Base-by-base conservation (phyloP, 129 eudicot species). In the Lactuca sativa region DNA sequence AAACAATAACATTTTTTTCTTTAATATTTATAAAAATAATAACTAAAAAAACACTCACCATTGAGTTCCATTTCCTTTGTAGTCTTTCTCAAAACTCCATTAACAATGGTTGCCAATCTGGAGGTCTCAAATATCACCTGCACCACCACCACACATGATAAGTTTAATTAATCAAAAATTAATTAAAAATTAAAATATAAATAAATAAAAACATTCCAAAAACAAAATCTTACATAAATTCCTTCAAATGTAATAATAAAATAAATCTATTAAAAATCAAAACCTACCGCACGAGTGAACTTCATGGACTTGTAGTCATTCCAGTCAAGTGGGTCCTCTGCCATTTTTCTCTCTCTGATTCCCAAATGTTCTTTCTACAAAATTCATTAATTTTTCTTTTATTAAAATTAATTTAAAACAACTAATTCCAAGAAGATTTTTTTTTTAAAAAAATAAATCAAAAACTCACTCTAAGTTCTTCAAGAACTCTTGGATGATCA, bases 61-160 rank as follows among this genome's bases (percentile, higher is more conserved):
- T 95, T 90, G 31, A 95, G 82, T 82, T 90, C 96, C 97, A 95
- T 95, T 63, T 95, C 99, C 76, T 78, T 67, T 4, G 97, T 87
- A 17, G 99, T 95, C 79, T 90, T 95, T 83, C 99, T 95, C 74
- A 95, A 66, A 55, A 95, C 97, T 16, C 99, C 99, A 80, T 95
- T 95, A 21, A 95, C 99, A 77, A 90, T 90, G 43, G 97, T 95
- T 51, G 99, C 96, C 72, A 95, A 81, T 81, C 99, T 88, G 15
- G 99, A 90, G 66, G 97, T 87, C 88, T 95, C 99, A 86, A 83
- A 90, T 47, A 95, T 95, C 64, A 95, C 97, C 99, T 93, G 90
- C 80, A 77, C 68, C 69, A 77, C 38, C 41, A 56, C 49, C 49
- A 37, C 55, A 37, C 36, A 59, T 61, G 80, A 66, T 65, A 30